phyloP scores from a whole-genome alignment of 1,139 yeast species.

The Insectozyma bohioensis region DNA sequence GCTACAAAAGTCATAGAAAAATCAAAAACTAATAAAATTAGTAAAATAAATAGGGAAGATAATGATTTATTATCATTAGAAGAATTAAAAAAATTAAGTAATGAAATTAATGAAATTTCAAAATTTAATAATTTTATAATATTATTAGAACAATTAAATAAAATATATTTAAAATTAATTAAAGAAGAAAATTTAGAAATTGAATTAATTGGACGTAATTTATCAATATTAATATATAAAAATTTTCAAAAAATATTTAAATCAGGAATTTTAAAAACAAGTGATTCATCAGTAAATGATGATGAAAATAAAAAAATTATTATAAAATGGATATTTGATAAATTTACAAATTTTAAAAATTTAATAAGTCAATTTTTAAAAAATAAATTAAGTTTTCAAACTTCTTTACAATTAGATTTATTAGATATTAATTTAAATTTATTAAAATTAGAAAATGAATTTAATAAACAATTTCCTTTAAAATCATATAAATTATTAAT shows the following conservation, averaged over 20 bases:
- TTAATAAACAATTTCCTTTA: slow-evolving; percentile 64
- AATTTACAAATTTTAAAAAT: slow-evolving; percentile 57
- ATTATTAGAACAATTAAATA: slow-evolving; percentile 40
- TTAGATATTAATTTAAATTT: slow-evolving; percentile 65
- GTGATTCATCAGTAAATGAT: slow-evolving; percentile 35
- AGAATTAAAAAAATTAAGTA: slow-evolving; percentile 32
- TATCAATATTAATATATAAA: slow-evolving; percentile 53
- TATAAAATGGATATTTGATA: slow-evolving; percentile 62
- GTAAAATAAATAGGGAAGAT: slow-evolving; percentile 9
- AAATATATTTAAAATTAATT: slow-evolving; percentile 21
- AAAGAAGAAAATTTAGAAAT: slow-evolving; percentile 22
- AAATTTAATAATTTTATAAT: slow-evolving; percentile 54
- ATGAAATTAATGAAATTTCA: slow-evolving; percentile 26
- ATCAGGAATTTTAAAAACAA: slow-evolving; percentile 43
- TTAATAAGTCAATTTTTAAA: slow-evolving; percentile 42
- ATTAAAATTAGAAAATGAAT: slow-evolving; percentile 59
- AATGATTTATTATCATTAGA: slow-evolving; percentile 18
- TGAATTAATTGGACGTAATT: slow-evolving; percentile 43
- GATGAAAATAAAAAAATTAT: slow-evolving; percentile 49
- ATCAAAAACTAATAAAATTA: slow-evolving; percentile 13
- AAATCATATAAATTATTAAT: slow-evolving; percentile 52
- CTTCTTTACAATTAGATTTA: slow-evolving; percentile 58
- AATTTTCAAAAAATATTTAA: slow-evolving; percentile 58
- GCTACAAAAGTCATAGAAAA: slow-evolving; percentile 9
- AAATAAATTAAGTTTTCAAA: slow-evolving; percentile 30